A percentile compares a stretch with the other conserved stretches of the same genome.
Evolutionary conservation across 2,329 filamentous ascomycete species (phyloP).

Genomic region (Atkinsonella texensis): DNA sequence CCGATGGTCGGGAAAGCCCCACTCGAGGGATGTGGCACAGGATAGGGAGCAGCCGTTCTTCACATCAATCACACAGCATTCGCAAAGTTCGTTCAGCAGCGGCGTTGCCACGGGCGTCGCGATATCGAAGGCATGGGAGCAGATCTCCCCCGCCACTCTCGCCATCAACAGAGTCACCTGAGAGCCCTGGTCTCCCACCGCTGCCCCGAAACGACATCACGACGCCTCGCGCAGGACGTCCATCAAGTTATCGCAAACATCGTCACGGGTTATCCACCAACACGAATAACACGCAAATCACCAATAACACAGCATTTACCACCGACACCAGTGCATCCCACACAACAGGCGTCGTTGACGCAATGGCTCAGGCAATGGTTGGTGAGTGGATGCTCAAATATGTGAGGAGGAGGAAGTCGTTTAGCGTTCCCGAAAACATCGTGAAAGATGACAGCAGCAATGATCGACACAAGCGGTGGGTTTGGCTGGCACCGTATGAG

Average conservation of each 20-base stretch:
- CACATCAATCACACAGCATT: conserved; percentile 48
- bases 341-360: conserved; percentile 76
- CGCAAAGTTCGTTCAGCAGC: conserved; percentile 80
- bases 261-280: conserved; percentile 49
- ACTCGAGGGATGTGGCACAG: conserved; percentile 50
- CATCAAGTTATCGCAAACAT: conserved; percentile 32
- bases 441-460: conserved; percentile 59
- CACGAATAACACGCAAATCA: conserved; percentile 33
- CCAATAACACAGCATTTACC: conserved; percentile 26
- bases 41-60: conserved; percentile 35
- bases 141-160: conserved; percentile 56
- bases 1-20: conserved; percentile 68
- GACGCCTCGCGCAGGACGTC: conserved; percentile 35
- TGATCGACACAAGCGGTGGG: conserved; percentile 89
- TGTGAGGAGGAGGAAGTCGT: conserved; percentile 76
- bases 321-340: conserved; percentile 47
- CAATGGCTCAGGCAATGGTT: conserved; percentile 96
- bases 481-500: conserved; percentile 96
- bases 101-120: conserved; percentile 48
- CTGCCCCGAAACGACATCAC: conserved; percentile 63
- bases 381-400: conserved; percentile 97
- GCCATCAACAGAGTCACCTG: conserved; percentile 52
- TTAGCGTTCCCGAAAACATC: conserved; percentile 61
- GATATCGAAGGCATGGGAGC: conserved; percentile 38
- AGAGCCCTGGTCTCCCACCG: conserved; percentile 61